These are phyloP conservation scores for Alternaria solani DNA, from an alignment of 2,329 filamentous ascomycete species.

Conservation along the genomic window DNA sequence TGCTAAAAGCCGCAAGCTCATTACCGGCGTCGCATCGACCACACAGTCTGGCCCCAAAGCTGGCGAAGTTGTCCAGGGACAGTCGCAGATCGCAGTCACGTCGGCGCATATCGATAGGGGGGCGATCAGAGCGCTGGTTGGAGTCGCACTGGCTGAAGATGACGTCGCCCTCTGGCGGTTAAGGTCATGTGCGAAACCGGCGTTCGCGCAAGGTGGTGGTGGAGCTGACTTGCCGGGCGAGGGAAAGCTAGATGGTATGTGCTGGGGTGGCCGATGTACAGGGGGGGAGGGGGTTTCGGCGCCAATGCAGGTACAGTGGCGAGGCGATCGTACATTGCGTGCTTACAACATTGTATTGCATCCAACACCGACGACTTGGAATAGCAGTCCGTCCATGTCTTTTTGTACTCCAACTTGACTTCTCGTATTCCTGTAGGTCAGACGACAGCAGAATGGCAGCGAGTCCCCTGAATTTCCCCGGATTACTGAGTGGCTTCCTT, in stretches of 20 bases:
- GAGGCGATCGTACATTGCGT: not conserved
- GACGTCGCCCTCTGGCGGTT: slow-evolving; percentile 23
- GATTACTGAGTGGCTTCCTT: slow-evolving; percentile 41
- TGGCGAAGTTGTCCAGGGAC: not conserved
- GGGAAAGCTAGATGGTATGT: slow-evolving; percentile 10
- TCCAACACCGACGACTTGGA: slow-evolving; percentile 11
- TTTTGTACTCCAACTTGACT: slow-evolving; percentile 8
- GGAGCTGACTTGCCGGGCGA: not conserved
- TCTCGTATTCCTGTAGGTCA: not conserved
- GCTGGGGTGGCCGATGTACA: slow-evolving; percentile 12
- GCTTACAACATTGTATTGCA: not conserved
- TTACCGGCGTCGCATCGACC: slow-evolving; percentile 27
- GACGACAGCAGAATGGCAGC: slow-evolving; percentile 17
- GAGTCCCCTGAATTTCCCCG: slow-evolving; percentile 48
- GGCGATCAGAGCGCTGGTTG: not conserved
- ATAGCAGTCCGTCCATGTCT: slow-evolving; percentile 7
- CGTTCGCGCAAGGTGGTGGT: slow-evolving; percentile 9
- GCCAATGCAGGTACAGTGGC: slow-evolving; percentile 2
- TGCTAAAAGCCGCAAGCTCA: slow-evolving; percentile 17
- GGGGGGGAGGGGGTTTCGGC: slow-evolving; percentile 1
- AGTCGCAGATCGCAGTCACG: slow-evolving; percentile 3
- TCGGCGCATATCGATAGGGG: slow-evolving; percentile 9
- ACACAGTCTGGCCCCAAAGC: slow-evolving; percentile 16
- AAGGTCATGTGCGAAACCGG: slow-evolving; percentile 25
- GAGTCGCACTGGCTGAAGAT: slow-evolving; percentile 11